Evolutionary conservation across 352 stramenopile species (phyloP).

Genomic region (Hyaloperonospora arabidopsidis): DNA sequence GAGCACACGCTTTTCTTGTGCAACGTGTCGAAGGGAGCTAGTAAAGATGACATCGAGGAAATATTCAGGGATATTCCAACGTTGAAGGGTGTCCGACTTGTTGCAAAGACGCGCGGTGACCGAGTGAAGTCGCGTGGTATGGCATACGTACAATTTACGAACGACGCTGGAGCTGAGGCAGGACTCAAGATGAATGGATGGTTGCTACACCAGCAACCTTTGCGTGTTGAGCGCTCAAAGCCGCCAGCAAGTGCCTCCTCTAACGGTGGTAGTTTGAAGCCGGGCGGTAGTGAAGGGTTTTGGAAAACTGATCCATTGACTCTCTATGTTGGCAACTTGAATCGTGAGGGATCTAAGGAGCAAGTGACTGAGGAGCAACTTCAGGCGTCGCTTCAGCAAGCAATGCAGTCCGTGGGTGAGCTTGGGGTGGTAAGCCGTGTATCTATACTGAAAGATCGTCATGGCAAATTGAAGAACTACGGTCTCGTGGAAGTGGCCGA

Average conservation of each 20-base stretch:
- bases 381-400: conserved; percentile 31
- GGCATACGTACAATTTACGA: conserved; percentile 61
- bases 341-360: conserved; percentile 25
- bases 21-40: conserved; percentile 55
- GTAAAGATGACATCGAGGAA: conserved; percentile 38
- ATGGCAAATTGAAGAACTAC: conserved; percentile 59
- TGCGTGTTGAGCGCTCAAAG: conserved; percentile 50
- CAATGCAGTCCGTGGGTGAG: conserved; percentile 25
- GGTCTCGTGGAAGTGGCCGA: conserved; percentile 47
- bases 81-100: conserved; percentile 51
- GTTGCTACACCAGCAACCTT: conserved; percentile 29
- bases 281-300: conserved; percentile 15
- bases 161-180: conserved; percentile 33
- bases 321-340: conserved; percentile 48
- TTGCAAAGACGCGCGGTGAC: conserved; percentile 52
- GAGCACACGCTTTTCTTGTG: conserved; percentile 64
- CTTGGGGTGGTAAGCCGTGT: conserved; percentile 38
- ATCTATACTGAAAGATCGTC: conserved; percentile 50
- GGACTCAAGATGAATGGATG: conserved; percentile 30
- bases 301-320: conserved; percentile 49
- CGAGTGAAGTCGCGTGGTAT: conserved; percentile 63
- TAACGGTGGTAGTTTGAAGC: conserved; percentile 4
- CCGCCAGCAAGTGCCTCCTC: conserved; percentile 22
- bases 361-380: conserved; percentile 35
- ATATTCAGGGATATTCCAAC: conserved; percentile 43